phyloP scores from a whole-genome alignment of 139 green algal species.

The Ettlia oleoabundans region DNA sequence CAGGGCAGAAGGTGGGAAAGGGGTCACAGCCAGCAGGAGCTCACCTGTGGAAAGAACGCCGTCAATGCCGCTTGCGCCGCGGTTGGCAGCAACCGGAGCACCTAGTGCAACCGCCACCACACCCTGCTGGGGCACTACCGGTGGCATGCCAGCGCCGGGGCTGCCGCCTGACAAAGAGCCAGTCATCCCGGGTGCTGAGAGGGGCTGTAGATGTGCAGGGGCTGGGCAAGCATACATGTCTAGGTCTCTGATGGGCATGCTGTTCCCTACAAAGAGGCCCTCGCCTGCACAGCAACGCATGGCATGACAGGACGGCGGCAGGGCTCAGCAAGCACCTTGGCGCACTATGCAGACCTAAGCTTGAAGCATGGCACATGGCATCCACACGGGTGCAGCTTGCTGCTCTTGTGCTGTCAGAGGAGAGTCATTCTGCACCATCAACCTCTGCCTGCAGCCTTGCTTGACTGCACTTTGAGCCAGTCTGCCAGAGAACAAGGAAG shows the following conservation, averaged over 20 bases:
- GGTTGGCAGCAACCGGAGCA: slow-evolving; percentile 82
- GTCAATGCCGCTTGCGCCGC: slow-evolving; percentile 97
- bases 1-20: not conserved
- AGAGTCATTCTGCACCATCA: too few species aligned
- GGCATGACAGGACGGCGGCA: not conserved
- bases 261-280: slow-evolving; percentile 96
- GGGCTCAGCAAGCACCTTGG: not conserved
- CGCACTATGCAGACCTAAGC: not conserved
- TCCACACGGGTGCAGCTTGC: too few species aligned
- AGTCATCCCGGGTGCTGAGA: too few species aligned
- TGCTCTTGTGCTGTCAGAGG: too few species aligned
- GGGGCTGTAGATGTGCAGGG: not conserved
- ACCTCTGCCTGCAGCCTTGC: too few species aligned
- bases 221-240: slow-evolving; percentile 88
- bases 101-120: slow-evolving; percentile 14
- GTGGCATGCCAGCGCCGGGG: too few species aligned
- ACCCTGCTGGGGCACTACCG: slow-evolving; percentile 2
- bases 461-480: too few species aligned
- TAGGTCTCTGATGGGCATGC: slow-evolving; percentile 98
- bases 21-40: not conserved
- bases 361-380: not conserved
- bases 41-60: slow-evolving; percentile 84
- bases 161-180: too few species aligned
- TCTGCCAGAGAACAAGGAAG: too few species aligned
- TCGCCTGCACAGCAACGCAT: slow-evolving; percentile 55